Evolutionary conservation across 495 filamentous ascomycete species (phyloP), one percentile per base, ranked within the genome.

Genomic region (Neurospora sp.): DNA sequence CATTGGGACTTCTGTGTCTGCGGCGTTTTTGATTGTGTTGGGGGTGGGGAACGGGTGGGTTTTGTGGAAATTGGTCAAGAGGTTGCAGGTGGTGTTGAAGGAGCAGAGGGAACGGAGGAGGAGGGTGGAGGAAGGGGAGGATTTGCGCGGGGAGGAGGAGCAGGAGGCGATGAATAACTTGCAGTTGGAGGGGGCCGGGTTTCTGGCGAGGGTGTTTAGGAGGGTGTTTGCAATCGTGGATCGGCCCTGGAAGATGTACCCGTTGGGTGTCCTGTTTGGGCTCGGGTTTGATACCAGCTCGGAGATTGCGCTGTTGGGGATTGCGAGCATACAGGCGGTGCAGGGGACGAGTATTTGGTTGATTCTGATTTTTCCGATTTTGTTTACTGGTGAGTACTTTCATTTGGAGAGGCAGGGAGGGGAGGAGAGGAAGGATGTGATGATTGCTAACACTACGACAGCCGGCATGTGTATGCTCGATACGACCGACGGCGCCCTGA

Each of bases 221-320:
- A 89, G 85, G 71, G 83, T 94, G 81, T 97, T 98, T 83, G 90
- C 88, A 73, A 79, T 97, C 27, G 91, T 99, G 78, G 92, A 99
- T 79, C 83, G 91, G 79, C 93, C 94, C 1, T 99, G 96, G 96
- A 99, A 99, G 82, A 99, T 98, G 95, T 91, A 97, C 79, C 93
- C 94, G 6, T 83, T 98, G 5, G 95, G 95, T 5, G 85, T 97
- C 4, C 79, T 98, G 27, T 99, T 99, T 81, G 96, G 96, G 18
- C 85, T 98, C 11, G 96, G 96, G 1, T 99, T 99, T 80, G 96
- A 99, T 81, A 98, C 96, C 0, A 96, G 93, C 41, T 95, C 92
- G 20, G 96, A 99, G 81, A 92, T 99, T 78, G 96, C 96, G 0
- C 84, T 99, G 3, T 82, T 99, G 5, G 95, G 96, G 1, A 97